A percentile compares a stretch with the other conserved stretches of the same genome.
Evolutionary conservation across 345 rosid genomes (phyloP).

Genomic region (Odontarrhena argentea): DNA sequence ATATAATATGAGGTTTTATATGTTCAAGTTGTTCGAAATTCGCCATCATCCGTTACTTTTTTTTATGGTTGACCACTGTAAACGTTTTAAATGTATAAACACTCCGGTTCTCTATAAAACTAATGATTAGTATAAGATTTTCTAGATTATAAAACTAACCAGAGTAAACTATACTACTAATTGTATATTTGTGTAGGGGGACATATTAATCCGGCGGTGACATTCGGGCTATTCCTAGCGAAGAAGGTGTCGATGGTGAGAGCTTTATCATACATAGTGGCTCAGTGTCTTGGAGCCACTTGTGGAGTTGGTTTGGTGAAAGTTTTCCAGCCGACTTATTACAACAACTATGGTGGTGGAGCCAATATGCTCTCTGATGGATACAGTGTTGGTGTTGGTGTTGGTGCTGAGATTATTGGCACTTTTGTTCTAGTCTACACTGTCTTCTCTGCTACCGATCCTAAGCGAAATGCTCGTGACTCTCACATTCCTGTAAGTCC

Average conservation of each 20-base stretch:
- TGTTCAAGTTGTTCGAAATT: too few species aligned
- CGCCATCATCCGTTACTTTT: too few species aligned
- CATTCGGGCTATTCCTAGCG: slow-evolving; percentile 74
- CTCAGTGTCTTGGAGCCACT: slow-evolving; percentile 79
- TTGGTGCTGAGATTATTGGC: slow-evolving; percentile 87
- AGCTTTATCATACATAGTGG: slow-evolving; percentile 69
- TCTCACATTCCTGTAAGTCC: slow-evolving; percentile 84
- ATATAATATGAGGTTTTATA: neutral
- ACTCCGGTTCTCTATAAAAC: too few species aligned
- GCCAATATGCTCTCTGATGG: slow-evolving; percentile 62
- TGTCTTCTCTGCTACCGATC: slow-evolving; percentile 89
- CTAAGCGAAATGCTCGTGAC: slow-evolving; percentile 83
- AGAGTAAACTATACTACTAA: neutral
- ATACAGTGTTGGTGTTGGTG: slow-evolving; percentile 58
- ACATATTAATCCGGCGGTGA: slow-evolving; percentile 89
- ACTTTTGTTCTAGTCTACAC: slow-evolving; percentile 87
- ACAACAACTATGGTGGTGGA: slow-evolving; percentile 61
- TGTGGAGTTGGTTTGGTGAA: slow-evolving; percentile 82
- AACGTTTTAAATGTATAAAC: too few species aligned
- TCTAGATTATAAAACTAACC: neutral
- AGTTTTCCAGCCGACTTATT: slow-evolving; percentile 59
- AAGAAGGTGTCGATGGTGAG: slow-evolving; percentile 72
- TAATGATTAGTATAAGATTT: neutral
- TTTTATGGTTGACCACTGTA: too few species aligned
- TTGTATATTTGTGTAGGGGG: slow-evolving; percentile 49